Percentiles rank a stretch among this genome's conserved stretches.
Conservation (phyloP, 2,329 filamentous ascomycete species). For the Diaporthe helianthi region DNA sequence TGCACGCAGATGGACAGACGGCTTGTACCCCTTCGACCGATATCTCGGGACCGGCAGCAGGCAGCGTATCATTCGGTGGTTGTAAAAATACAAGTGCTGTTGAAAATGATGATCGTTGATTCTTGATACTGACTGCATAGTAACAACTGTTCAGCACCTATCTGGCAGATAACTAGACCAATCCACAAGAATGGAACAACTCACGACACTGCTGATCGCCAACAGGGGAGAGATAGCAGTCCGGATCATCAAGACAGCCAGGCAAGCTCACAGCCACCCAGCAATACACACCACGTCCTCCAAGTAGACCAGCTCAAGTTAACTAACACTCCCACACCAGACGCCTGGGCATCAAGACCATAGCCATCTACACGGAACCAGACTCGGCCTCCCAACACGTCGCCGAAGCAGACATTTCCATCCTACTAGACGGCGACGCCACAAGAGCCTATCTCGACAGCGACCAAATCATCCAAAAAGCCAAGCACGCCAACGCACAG, state of each 20-base stretch:
- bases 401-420: constrained; percentile 58
- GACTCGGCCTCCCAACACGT: constrained; percentile 64
- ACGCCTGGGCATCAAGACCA: constrained; percentile 55
- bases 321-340: not conserved
- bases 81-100: no score
- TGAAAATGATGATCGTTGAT: no score
- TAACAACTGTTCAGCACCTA: no score
- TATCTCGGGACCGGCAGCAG: not conserved
- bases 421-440: constrained; percentile 55
- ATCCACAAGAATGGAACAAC: constrained; percentile 14
- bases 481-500: constrained; percentile 52
- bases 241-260: constrained; percentile 56
- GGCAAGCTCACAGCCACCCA: not conserved
- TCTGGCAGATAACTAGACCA: no score
- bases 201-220: constrained; percentile 62
- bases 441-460: constrained; percentile 32
- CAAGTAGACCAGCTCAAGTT: accelerated
- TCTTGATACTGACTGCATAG: no score
- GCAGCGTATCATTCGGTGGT: not conserved
- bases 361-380: constrained; percentile 64
- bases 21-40: not conserved
- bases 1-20: not conserved
- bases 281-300: no score
- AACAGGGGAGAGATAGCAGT: constrained; percentile 67
- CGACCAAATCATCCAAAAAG: constrained; percentile 41